These are phyloP conservation scores for Papiliotrema nemorosa DNA, from an alignment of 1,284 basidiomycete species.

Conservation along the genomic window DNA sequence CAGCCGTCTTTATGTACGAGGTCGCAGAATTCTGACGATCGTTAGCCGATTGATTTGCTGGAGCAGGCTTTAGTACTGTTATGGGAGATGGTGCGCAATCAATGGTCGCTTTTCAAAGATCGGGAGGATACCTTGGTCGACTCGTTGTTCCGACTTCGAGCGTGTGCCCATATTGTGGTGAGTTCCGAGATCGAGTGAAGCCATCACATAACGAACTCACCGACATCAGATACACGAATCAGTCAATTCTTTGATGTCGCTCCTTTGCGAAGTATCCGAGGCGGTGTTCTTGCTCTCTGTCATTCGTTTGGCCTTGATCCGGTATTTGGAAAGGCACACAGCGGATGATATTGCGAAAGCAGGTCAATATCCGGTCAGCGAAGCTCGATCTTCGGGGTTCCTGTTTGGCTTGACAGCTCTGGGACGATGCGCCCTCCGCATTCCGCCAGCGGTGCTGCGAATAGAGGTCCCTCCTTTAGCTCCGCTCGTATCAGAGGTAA, in stretches of 20 bases:
- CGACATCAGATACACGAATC: slow-evolving; percentile 35
- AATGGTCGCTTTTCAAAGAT: slow-evolving; percentile 40
- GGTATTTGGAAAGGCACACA: slow-evolving; percentile 18
- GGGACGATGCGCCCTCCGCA: slow-evolving; percentile 37
- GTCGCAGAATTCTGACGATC: neutral
- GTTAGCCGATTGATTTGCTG: slow-evolving; percentile 23
- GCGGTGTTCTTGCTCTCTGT: slow-evolving; percentile 34
- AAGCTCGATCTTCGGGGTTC: slow-evolving; percentile 22
- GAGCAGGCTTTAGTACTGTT: slow-evolving; percentile 37
- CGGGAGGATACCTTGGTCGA: slow-evolving; percentile 32
- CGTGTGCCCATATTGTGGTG: slow-evolving; percentile 24
- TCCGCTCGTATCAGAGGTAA: slow-evolving; percentile 28
- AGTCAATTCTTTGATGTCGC: slow-evolving; percentile 39
- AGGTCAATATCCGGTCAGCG: neutral
- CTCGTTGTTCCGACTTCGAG: slow-evolving; percentile 33
- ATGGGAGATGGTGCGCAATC: slow-evolving; percentile 44
- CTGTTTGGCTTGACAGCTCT: slow-evolving; percentile 37
- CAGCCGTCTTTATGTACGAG: too few relatives aligned
- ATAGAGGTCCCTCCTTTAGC: slow-evolving; percentile 29
- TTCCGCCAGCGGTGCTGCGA: slow-evolving; percentile 33
- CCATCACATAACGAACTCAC: neutral
- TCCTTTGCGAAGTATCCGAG: slow-evolving; percentile 35
- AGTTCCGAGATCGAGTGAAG: slow-evolving; percentile 10
- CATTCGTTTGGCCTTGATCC: slow-evolving; percentile 27
- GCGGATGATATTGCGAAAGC: neutral